Evolutionary conservation across 2,329 filamentous ascomycete species (phyloP).

Genomic region (Waltergamsia citrina): DNA sequence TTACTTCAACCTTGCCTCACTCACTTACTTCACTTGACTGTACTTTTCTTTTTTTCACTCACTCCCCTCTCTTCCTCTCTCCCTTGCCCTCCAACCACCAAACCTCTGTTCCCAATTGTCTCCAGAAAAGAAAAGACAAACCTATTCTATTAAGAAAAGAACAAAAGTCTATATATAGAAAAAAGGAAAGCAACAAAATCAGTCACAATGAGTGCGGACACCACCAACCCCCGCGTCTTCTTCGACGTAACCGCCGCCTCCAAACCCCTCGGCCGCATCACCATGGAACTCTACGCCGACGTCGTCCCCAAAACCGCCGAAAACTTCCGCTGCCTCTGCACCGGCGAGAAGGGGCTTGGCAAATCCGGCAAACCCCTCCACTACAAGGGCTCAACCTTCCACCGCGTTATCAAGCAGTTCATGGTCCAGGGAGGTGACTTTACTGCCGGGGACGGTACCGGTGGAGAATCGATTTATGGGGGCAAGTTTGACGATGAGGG

Average conservation of each 20-base stretch:
- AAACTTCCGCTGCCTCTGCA: slow-evolving; percentile 92
- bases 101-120: background rate
- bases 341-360: slow-evolving; percentile 83
- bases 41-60: background rate
- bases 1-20: too few relatives aligned
- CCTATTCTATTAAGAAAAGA: background rate
- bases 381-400: slow-evolving; percentile 90
- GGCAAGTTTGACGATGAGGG: slow-evolving; percentile 97
- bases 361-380: slow-evolving; percentile 76
- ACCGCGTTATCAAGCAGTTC: slow-evolving; percentile 96
- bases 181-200: background rate
- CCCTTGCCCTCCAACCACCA: background rate
- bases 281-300: slow-evolving; percentile 70
- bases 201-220: slow-evolving; percentile 26
- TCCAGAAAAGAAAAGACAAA: background rate
- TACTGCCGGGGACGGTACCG: slow-evolving; percentile 87
- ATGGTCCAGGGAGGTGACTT: slow-evolving; percentile 97
- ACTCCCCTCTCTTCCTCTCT: background rate
- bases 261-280: slow-evolving; percentile 64
- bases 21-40: background rate
- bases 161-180: background rate
- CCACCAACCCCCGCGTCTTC: slow-evolving; percentile 61
- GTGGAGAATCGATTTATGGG: slow-evolving; percentile 95
- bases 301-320: slow-evolving; percentile 91
- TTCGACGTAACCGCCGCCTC: slow-evolving; percentile 85